Evolutionary conservation across 2,329 filamentous ascomycete species (phyloP), one percentile per base, ranked within the genome.

Genomic region (Cryphonectria nitschkei): DNA sequence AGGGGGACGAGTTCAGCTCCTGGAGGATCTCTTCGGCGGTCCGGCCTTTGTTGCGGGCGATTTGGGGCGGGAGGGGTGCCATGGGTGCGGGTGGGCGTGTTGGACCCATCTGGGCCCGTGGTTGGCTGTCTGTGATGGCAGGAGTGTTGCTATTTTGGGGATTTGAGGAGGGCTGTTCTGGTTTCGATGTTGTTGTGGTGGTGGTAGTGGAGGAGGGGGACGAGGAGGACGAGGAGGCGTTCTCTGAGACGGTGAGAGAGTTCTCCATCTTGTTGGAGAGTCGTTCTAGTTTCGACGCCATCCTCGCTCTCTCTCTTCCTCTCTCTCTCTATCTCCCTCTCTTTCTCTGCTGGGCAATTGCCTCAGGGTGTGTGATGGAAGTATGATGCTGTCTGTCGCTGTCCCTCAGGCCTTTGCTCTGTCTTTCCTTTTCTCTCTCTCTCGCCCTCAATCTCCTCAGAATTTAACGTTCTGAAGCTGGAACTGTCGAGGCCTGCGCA

Each of bases 1-100:
- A 87, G 8, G 96, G 96, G 43, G 85, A 87, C 78, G 85, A 84
- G 79, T 88, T 88, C 58, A 90, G 81, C 65, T 89, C 87, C 13
- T 84, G 84, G 70, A 86, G 79, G 46, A 89, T 84, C 75, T 89
- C 87, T 52, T 88, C 86, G 2, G 85, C 81, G 5, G 86, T 85
- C 80, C 85, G 86, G 75, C 82, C 80, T 34, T 76, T 76, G 70
- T 77, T 77, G 74, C 80, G 74, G 32, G 81, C 80, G 68, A 82
- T 79, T 3, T 78, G 81, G 0, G 86, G 85, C 3, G 86, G 84
- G 34, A 88, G 82, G 67, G 81, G 80, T 0, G 86, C 85, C 22
- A 70, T 74, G 63, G 62, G n/a, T 39, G 65, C 29, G 46, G 73
- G 19, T 58, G 70, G 72, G 6, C 67, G 46, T 32, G 62, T 50